Evolutionary conservation across 371 early-diverging fungal genomes (phyloP), one percentile per base, ranked within the genome.

Genomic region (Mucor irregularis): DNA sequence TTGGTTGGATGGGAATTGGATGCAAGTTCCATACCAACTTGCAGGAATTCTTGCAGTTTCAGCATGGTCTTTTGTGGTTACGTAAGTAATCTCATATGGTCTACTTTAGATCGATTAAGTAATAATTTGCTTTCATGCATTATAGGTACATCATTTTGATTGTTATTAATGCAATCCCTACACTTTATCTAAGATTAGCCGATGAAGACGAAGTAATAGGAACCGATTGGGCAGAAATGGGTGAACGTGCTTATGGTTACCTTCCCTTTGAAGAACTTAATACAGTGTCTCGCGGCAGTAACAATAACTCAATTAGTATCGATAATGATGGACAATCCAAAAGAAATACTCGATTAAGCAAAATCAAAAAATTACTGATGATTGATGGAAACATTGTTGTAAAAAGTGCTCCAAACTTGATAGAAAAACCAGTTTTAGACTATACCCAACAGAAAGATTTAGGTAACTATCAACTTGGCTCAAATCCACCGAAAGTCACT

Each of bases 1-100:
- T 19, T 87, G 89, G 86, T 66, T 88, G 9, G 83, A 88, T 56
- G 84, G 84, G 16, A 67, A 85, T 53, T 88, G 80, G 75, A 74
- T 78, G 51, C 87, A 85, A 55, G 66, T 88, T 1, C 83, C 81
- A 25, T 71, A 74, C 51, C 89, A 88, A 55, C 54, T 88, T 6
- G 80, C 82, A 14, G 83, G 74, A 24, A 78, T 79, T 54, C 76
- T 64, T 6, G 56, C 80, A 2, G 84, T 82, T 16, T 81, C 83
- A 6, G 76, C 38, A 7, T 88, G 87, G 85, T 73, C 87, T 0
- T 85, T 86, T 60, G 74, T 75, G 11, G 61, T 88, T 9, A 82
- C 89, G 33, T 70, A 69, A 17, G 58, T n/a, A n/a, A n/a, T n/a
- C n/a, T n/a, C n/a, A n/a, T n/a, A n/a, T n/a, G n/a, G n/a, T n/a